These are phyloP conservation scores for Cadophora sp. DNA, from an alignment of 2,329 filamentous ascomycete species.

Conservation along the genomic window DNA sequence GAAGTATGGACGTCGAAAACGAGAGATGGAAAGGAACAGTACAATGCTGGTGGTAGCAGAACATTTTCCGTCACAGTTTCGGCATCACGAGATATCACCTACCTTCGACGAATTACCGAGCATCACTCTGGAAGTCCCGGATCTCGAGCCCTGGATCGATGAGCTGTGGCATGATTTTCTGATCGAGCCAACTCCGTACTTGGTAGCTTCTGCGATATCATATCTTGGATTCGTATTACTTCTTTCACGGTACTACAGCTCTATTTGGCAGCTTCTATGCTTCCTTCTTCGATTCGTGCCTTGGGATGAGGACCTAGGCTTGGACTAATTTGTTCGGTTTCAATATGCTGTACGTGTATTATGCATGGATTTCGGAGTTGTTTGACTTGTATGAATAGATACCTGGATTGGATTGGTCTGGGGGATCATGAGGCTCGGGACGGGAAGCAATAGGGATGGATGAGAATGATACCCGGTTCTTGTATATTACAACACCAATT, in stretches of 20 bases:
- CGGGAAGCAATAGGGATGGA: neutral
- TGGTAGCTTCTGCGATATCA: slow-evolving; percentile 33
- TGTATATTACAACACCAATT: slow-evolving; percentile 21
- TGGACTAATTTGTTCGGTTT: slow-evolving; percentile 9
- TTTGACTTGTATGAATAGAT: neutral
- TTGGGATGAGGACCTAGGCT: slow-evolving; percentile 36
- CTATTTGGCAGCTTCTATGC: slow-evolving; percentile 31
- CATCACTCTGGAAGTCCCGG: slow-evolving; percentile 28
- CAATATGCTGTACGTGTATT: neutral
- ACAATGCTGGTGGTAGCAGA: neutral
- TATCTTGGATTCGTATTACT: slow-evolving; percentile 37
- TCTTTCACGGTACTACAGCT: slow-evolving; percentile 32
- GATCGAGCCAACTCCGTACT: slow-evolving; percentile 40
- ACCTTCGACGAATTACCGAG: slow-evolving; percentile 16
- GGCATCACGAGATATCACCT: slow-evolving; percentile 14
- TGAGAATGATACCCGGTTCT: slow-evolving; percentile 27
- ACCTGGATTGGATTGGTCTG: slow-evolving; percentile 12
- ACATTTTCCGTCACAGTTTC: slow-evolving; percentile 22
- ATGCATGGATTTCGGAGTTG: slow-evolving; percentile 2
- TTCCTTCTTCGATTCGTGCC: slow-evolving; percentile 36
- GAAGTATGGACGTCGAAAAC: slow-evolving; percentile 18
- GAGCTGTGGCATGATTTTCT: slow-evolving; percentile 39
- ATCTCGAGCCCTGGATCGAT: slow-evolving; percentile 35
- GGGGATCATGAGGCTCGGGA: slow-evolving; percentile 5
- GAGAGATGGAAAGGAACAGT: neutral